Conservation (phyloP, 2,329 filamentous ascomycete species). For the Clonostachys chloroleuca region DNA sequence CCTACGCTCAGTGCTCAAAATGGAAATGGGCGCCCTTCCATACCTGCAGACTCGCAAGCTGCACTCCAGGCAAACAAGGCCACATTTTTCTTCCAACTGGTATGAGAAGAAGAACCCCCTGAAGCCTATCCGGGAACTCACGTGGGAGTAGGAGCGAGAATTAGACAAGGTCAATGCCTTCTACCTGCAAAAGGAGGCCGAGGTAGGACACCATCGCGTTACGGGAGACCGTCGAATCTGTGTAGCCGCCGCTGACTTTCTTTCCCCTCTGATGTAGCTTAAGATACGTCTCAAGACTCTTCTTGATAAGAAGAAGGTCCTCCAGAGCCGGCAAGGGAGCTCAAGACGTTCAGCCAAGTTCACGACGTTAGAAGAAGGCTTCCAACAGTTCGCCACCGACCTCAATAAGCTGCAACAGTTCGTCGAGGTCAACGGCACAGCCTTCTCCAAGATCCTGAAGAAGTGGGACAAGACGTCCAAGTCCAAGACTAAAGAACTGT, state of each 20-base stretch:
- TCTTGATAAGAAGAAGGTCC: constrained; percentile 88
- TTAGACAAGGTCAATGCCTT: constrained; percentile 98
- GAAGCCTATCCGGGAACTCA: constrained; percentile 24
- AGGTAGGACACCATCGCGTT: constrained; percentile 53
- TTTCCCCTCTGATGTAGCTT: constrained; percentile 50
- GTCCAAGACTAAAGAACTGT: constrained; percentile 96
- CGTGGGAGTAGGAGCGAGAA: constrained; percentile 75
- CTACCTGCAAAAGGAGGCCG: constrained; percentile 95
- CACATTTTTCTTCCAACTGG: constrained; percentile 96
- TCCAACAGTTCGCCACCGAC: constrained; percentile 95
- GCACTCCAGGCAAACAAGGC: constrained; percentile 95
- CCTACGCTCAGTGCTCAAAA: constrained; percentile 77
- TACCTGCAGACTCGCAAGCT: constrained; percentile 70
- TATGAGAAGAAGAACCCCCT: constrained; percentile 37
- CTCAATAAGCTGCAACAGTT: constrained; percentile 98
- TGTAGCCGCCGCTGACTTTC: no score
- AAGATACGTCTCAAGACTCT: constrained; percentile 89
- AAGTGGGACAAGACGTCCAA: constrained; percentile 99
- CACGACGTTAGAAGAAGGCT: constrained; percentile 91
- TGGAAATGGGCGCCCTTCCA: constrained; percentile 44
- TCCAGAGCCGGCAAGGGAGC: constrained; percentile 75
- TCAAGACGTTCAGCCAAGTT: constrained; percentile 91
- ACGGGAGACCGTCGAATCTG: no score
- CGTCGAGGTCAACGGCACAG: constrained; percentile 95
- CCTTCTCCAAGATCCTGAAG: constrained; percentile 97